Evolutionary conservation across 2,329 filamentous ascomycete species (phyloP).

Genomic region (Fusarium sp.): DNA sequence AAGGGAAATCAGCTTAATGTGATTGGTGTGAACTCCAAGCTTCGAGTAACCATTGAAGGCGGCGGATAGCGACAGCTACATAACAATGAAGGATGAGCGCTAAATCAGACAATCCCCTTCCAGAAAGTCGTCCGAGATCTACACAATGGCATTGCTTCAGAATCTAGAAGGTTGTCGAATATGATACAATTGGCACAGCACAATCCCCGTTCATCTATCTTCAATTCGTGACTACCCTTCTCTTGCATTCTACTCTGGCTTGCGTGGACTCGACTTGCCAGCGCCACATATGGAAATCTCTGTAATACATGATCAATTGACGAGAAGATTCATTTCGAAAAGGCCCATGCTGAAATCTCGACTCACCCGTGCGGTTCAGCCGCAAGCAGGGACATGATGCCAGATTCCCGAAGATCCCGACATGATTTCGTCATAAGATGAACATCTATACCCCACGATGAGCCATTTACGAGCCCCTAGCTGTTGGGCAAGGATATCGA

Average conservation of each 20-base stretch:
- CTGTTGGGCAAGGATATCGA: background rate
- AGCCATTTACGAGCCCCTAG: background rate
- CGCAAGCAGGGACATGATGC: slow-evolving; percentile 11
- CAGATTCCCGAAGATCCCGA: slow-evolving; percentile 16
- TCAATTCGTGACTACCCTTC: background rate
- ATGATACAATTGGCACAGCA: background rate
- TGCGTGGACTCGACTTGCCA: background rate
- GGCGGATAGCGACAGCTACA: slow-evolving; percentile 9
- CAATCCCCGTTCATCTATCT: too few species aligned
- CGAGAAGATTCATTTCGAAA: background rate
- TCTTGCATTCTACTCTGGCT: background rate
- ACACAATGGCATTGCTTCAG: slow-evolving; percentile 3
- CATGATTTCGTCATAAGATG: background rate
- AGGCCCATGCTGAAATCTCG: background rate
- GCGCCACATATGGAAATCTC: background rate
- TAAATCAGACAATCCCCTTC: slow-evolving; percentile 8
- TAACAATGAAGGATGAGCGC: background rate
- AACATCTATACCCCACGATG: slow-evolving; percentile 3
- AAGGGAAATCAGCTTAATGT: slow-evolving; percentile 6
- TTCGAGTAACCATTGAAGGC: background rate
- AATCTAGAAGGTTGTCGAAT: background rate
- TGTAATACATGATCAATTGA: background rate
- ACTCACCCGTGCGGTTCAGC: slow-evolving; percentile 15
- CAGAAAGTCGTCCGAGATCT: slow-evolving; percentile 23
- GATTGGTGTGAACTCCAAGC: slow-evolving; percentile 15